Evolutionary conservation across 345 rosid species (phyloP).

Genomic region (Aethionema arabicum): DNA sequence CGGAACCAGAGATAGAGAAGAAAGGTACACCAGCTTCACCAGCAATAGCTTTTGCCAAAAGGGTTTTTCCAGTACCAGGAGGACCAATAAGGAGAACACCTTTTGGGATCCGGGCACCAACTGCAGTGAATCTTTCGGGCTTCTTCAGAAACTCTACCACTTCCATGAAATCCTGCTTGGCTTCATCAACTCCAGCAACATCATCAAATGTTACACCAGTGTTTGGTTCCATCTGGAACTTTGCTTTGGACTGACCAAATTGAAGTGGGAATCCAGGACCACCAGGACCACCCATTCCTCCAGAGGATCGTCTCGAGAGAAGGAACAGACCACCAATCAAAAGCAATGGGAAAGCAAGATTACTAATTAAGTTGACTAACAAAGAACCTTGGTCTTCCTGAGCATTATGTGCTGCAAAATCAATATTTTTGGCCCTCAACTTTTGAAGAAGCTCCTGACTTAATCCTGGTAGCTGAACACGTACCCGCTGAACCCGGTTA

Average conservation of each 20-base stretch:
- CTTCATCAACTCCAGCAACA: constrained; percentile 99
- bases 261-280: constrained; percentile 89
- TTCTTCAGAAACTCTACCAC: constrained; percentile 97
- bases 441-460: constrained; percentile 96
- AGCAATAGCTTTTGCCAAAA: constrained; percentile 97
- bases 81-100: constrained; percentile 99
- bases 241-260: constrained; percentile 94
- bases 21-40: constrained; percentile 99
- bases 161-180: constrained; percentile 99
- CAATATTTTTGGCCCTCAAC: constrained; percentile 92
- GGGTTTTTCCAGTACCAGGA: constrained; percentile 99
- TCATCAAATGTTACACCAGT: constrained; percentile 98
- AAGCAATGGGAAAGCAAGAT: constrained; percentile 84
- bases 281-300: constrained; percentile 99
- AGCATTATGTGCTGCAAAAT: constrained; percentile 96
- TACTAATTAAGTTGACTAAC: constrained; percentile 82
- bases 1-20: constrained; percentile 96
- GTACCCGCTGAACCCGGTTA: constrained; percentile 88
- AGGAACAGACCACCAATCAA: constrained; percentile 95
- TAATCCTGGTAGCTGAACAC: constrained; percentile 92
- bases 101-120: constrained; percentile 94
- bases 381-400: constrained; percentile 95
- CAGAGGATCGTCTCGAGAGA: constrained; percentile 88
- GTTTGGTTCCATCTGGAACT: constrained; percentile 98
- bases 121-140: constrained; percentile 97